phyloP scores from a whole-genome alignment of 495 filamentous ascomycete species.

The Penicillium steckii region DNA sequence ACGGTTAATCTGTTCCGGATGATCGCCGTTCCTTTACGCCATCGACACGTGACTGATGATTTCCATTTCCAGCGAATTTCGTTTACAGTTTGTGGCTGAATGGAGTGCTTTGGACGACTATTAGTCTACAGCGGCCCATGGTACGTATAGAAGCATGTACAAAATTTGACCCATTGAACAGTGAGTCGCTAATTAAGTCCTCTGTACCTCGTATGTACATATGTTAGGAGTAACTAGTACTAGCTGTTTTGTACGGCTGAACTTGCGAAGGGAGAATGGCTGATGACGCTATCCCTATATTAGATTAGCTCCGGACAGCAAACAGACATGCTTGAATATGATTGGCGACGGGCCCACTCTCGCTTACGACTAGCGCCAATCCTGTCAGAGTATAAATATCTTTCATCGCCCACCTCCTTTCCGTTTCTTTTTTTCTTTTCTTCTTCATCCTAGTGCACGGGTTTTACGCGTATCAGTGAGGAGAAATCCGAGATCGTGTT shows the following conservation, averaged over 20 bases:
- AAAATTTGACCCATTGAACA: no score
- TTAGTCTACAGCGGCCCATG: no score
- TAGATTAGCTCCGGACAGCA: background rate
- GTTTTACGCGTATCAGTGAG: conserved; percentile 58
- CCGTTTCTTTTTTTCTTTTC: conserved; percentile 42
- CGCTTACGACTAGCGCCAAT: conserved; percentile 34
- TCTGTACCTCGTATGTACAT: no score
- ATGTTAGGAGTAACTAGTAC: no score
- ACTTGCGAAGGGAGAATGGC: no score
- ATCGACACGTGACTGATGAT: conserved; percentile 23
- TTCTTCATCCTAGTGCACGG: conserved; percentile 53
- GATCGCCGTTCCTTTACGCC: conserved; percentile 22
- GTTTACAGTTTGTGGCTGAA: no score
- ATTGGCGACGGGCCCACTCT: conserved; percentile 7
- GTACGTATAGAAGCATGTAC: no score
- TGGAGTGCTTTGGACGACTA: no score
- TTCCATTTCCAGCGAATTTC: no score
- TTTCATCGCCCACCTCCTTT: background rate
- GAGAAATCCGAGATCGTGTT: conserved; percentile 58
- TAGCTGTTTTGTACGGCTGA: no score
- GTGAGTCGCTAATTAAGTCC: no score
- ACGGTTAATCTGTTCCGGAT: conserved; percentile 13
- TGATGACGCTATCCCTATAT: background rate
- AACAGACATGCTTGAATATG: background rate
- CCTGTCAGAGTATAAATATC: conserved; percentile 20